A percentile compares a stretch with the other conserved stretches of the same genome.
phyloP scores from a whole-genome alignment of 371 early-diverging fungal genomes.

The Saksenaea oblongispora region DNA sequence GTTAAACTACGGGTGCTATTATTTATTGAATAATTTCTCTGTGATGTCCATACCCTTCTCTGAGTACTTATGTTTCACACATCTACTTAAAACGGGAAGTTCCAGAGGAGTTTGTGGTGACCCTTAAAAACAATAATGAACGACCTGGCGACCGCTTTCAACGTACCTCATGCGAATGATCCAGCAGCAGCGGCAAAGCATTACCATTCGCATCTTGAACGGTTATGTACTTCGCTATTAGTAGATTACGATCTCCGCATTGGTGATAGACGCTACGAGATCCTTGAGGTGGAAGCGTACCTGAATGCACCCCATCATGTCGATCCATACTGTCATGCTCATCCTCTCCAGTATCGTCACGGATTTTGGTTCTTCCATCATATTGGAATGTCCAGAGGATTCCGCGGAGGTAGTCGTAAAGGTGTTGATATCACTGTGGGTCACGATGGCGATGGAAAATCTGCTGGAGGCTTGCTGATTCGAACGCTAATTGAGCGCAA shows the following conservation, averaged over 20 bases:
- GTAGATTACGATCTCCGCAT: slow-evolving; percentile 10
- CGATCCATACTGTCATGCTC: slow-evolving; percentile 28
- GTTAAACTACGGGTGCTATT: too few species aligned
- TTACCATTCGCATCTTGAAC: neutral
- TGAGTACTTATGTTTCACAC: too few species aligned
- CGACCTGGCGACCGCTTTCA: neutral
- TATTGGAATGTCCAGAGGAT: slow-evolving; percentile 34
- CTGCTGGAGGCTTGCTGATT: slow-evolving; percentile 49
- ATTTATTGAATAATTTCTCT: too few species aligned
- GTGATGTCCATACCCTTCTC: too few species aligned
- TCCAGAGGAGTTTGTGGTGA: too few species aligned
- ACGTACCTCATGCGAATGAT: neutral
- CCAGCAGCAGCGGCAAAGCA: neutral
- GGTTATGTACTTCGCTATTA: neutral
- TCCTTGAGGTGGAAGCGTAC: slow-evolving; percentile 31
- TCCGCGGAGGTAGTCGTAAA: slow-evolving; percentile 47
- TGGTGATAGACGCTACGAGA: slow-evolving; percentile 10
- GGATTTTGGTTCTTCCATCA: slow-evolving; percentile 38
- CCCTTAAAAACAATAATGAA: neutral
- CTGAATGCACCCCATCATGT: slow-evolving; percentile 18
- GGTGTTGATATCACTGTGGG: slow-evolving; percentile 48
- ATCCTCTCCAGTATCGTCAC: slow-evolving; percentile 19
- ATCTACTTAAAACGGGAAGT: too few species aligned
- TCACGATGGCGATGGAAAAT: slow-evolving; percentile 20
- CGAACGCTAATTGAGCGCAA: slow-evolving; percentile 31